Evolutionary conservation across 1,284 basidiomycete genomes (phyloP).

Genomic region (Ustilago vetiveriae): DNA sequence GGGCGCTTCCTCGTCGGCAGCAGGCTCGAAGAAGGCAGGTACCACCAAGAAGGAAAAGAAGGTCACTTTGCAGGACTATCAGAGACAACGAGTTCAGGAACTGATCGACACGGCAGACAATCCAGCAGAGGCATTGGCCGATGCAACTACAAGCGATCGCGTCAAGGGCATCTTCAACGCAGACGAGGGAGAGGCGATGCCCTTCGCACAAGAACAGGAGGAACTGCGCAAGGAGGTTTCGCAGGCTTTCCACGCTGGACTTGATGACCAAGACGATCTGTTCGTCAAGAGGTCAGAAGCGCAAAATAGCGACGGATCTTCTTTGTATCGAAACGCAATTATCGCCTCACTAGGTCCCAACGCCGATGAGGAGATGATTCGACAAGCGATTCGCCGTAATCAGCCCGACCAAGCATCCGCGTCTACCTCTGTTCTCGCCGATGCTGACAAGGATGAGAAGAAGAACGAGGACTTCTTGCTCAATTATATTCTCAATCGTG

Average conservation of each 20-base stretch:
- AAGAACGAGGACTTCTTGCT: constrained; percentile 85
- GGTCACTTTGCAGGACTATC: constrained; percentile 64
- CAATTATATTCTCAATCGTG: constrained; percentile 65
- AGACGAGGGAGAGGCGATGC: constrained; percentile 72
- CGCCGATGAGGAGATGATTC: constrained; percentile 70
- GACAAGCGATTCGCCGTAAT: constrained; percentile 46
- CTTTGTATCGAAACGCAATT: constrained; percentile 83
- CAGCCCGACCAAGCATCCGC: constrained; percentile 34
- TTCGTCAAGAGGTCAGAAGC: constrained; percentile 80
- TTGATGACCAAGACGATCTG: constrained; percentile 69
- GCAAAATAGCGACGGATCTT: constrained; percentile 78
- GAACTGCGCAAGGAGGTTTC: constrained; percentile 83
- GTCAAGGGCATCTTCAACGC: constrained; percentile 59
- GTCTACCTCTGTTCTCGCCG: constrained; percentile 14
- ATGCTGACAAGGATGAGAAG: constrained; percentile 64
- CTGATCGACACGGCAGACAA: constrained; percentile 58
- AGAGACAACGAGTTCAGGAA: constrained; percentile 60
- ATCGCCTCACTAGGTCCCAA: constrained; percentile 80
- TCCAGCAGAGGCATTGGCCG: constrained; percentile 62
- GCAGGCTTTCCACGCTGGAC: constrained; percentile 75
- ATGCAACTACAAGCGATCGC: constrained; percentile 52
- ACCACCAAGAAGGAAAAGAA: constrained; percentile 53
- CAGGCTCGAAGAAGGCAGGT: constrained; percentile 11
- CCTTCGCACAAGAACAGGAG: constrained; percentile 82
- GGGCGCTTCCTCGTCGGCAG: constrained; percentile 7